Evolutionary conservation across 2,329 filamentous ascomycete species (phyloP), one percentile per base, ranked within the genome.

Genomic region (Onygenales sp.): DNA sequence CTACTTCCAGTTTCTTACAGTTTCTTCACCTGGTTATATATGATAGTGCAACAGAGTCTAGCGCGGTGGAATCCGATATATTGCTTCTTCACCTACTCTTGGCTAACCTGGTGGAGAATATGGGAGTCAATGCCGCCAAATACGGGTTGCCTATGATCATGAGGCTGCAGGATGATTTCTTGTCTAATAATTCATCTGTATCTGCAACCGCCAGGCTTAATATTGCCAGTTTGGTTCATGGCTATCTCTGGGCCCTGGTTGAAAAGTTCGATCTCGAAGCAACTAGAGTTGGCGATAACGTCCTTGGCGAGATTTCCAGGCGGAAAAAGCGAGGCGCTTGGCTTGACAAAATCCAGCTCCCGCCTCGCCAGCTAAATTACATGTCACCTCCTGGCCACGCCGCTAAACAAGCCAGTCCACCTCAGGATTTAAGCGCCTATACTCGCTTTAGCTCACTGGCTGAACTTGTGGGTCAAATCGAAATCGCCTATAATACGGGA

Each of bases 71-170:
- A 57, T 77, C 82, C 0, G 89, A 95, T 61, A 79, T 94, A 33
- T 72, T 88, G 32, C 71, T 94, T 11, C 74, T 95, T 7, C 89
- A 95, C 63, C 75, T 89, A 3, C 76, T 96, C 9, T 77, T 95
- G 39, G 76, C 82, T 9, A 87, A 81, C 52, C 76, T 95, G n/a
- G 80, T 89, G 7, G 77, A 82, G 54, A 84, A 83, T 53, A 77
- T 96, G 0, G 91, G 92, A 3, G 82, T 95, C 49, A 95, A 96
- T 65, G 86, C 88, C 13, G 80, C 80, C 4, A 81, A 85, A 54
- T 86, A 81, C 61, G 89, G 90, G 0, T 70, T 96, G 39, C 89
- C 91, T 2, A 95, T 96, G 90, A 79, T 95, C 9, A 83, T 94
- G 67, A 82, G 86, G 45, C 77, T 97, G 1, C 91, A 96, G 67